Evolutionary conservation across 495 filamentous ascomycete species (phyloP).

Genomic region (Polyplosphaeria fusca): DNA sequence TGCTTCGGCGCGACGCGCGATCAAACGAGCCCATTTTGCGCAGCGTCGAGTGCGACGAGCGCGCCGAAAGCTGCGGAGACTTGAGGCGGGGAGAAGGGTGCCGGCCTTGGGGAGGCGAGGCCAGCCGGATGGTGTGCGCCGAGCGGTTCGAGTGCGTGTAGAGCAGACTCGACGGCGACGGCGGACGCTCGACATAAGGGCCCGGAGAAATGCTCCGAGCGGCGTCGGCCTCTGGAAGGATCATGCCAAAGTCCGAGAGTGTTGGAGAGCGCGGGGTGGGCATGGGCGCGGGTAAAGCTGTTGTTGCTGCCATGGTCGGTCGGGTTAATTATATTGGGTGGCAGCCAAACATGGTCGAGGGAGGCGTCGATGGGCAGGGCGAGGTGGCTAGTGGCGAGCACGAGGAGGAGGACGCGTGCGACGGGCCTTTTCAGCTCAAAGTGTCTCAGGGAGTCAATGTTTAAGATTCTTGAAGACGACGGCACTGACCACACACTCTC

Average conservation of each 20-base stretch:
- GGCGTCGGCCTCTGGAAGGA: conserved; percentile 58
- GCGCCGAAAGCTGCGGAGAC: conserved; percentile 22
- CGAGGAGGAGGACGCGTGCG: conserved; percentile 18
- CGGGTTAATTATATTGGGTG: conserved; percentile 20
- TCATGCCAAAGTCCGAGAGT: conserved; percentile 92
- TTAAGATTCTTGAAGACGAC: not conserved
- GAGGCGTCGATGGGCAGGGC: too few relatives aligned
- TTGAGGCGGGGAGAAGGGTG: conserved; percentile 5
- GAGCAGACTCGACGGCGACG: conserved; percentile 21
- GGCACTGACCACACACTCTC: conserved; percentile 10
- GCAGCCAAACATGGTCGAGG: conserved; percentile 29
- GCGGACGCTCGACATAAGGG: conserved; percentile 25
- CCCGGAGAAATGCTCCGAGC: conserved; percentile 28
- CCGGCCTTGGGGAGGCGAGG: conserved; percentile 17
- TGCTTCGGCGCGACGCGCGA: not conserved
- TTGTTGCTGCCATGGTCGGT: conserved; percentile 8
- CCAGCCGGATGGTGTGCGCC: conserved; percentile 20
- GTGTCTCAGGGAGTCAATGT: conserved; percentile 1
- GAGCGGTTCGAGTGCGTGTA: conserved; percentile 25
- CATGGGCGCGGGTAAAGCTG: conserved; percentile 3
- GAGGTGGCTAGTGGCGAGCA: too few relatives aligned
- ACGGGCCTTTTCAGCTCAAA: conserved; percentile 8
- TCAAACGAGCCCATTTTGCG: conserved; percentile 23
- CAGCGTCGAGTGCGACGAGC: conserved; percentile 25
- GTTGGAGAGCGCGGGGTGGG: conserved; percentile 64